Base-by-base conservation (phyloP, 2,329 filamentous ascomycete species). In the Aschersonia sp. region DNA sequence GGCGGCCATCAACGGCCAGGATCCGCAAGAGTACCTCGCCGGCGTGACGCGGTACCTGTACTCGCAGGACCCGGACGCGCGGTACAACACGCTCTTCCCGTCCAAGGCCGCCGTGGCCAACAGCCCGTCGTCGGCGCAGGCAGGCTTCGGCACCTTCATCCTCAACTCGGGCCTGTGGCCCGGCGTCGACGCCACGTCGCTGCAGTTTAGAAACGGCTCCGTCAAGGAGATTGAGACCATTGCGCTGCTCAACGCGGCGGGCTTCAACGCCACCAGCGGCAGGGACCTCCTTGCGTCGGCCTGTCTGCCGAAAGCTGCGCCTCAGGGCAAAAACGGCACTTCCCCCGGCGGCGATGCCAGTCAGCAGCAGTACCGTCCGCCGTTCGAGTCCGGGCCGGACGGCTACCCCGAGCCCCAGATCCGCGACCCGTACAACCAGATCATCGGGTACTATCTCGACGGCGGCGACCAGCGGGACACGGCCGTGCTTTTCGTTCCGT, bases 391-490 rank as follows among this genome's bases (percentile, higher is more conserved):
- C 50, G 6, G 54, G 12, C 35, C 60, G 11, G 14, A 31, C 0
- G 58, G 59, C 1, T 60, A 57, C 30, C 60, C 60, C 0, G 47
- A 44, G 35, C 58, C 60, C 1, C 49, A 57, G 0, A 48, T 54
- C 4, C 53, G 55, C 4, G 57, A 61, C 47, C 46, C 14, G 2
- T 43, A 50, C 22, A 54, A 58, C 32, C 50, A 53, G 35, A 56
- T 60, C 2, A 49, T 54, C 2, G 58, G 58, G 1, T 61, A 60
- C 45, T 60, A 59, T 44, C 51, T 62, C 29, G 56, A 59, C 41
- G 22, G 22, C 22, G 22, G 4, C 22, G 22, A 22, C 22, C 22
- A 4, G 22, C 22, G 22, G 22, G 56, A 63, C 43, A 55, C 56
- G 1, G 56, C 58, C 2, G 57, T 61, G 4, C 49, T 62, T 5